Evolutionary conservation across 2,329 filamentous ascomycete genomes (phyloP), one percentile per base, ranked within the genome.

Genomic region (Exophiala calicioides): DNA sequence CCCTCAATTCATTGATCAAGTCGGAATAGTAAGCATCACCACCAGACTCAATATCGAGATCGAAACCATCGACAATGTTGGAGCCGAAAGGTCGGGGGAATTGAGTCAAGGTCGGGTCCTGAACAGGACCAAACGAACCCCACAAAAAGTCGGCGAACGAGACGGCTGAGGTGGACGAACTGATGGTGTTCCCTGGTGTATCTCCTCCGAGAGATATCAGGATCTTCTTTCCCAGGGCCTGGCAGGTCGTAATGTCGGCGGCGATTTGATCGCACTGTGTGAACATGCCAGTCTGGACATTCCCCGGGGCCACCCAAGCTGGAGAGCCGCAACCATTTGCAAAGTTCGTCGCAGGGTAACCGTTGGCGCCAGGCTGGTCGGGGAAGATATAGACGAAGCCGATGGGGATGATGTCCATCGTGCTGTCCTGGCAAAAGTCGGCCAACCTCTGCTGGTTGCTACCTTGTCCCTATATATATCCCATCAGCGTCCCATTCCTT

Each of bases 191-290:
- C 62, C 87, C 82, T 13, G 72, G 86, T 1, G 82, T 84, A 2
- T 80, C 80, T 23, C 86, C 85, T 13, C 85, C 86, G 33, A 90
- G 73, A 2, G 85, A 88, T 7, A 90, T 73, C 33, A 88, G 63
- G 55, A 90, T 82, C 1, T 84, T 87, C 68, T 89, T 90, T 53
- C 78, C 78, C 51, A 80, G 67, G 10, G 66, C 57, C 63, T 90
- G 85, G 66, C 86, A 90, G 7, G 73, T 66, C 13, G 62, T 63
- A 54, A 79, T 78, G 53, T 73, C 70, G 24, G 68, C 65, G 18
- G 55, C 61, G 30, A 79, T 69, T 38, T 69, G 61, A 31, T 65
- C 63, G 50, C 76, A 79, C 39, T 60, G 61, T 1, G 56, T 64
- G 18, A 73, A 65, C 23, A 80, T 65, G 2, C 66, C 41, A 4